Conservation (phyloP, 176 grass and related monocot genomes). For the Carex littledalei region DNA sequence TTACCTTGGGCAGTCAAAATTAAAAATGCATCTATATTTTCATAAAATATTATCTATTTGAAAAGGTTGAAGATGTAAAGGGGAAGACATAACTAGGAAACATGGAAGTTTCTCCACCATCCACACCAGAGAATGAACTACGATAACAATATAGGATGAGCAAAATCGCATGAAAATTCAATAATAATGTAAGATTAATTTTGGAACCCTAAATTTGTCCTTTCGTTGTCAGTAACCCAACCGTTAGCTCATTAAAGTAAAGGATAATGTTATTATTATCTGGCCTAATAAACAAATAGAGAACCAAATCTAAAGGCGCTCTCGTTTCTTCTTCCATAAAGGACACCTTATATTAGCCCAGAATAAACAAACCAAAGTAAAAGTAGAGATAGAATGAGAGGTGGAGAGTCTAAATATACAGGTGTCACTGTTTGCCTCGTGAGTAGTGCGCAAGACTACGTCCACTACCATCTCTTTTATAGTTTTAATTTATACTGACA, state of each 20-base stretch:
- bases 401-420: constrained; percentile 21
- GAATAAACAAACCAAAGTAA: not conserved
- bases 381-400: constrained; percentile 3
- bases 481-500: not conserved
- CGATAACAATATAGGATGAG: not conserved
- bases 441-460: not conserved
- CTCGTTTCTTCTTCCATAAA: not conserved
- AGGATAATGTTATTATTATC: constrained; percentile 23
- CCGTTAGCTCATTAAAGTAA: not conserved
- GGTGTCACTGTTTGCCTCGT: constrained; percentile 11
- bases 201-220: constrained; percentile 26
- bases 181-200: constrained; percentile 15
- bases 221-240: constrained; percentile 8
- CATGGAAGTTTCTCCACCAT: not conserved
- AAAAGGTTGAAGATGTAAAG: not conserved
- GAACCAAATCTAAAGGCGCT: constrained; percentile 13
- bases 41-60: not conserved
- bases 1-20: not conserved
- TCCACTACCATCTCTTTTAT: not conserved
- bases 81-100: not conserved
- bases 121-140: not conserved
- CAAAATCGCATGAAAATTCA: not conserved
- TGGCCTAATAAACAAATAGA: constrained; percentile 10
- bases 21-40: not conserved
- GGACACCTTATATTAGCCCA: not conserved